Percentiles rank a stretch among this genome's conserved stretches.
Evolutionary conservation across 441 rosid genomes (phyloP).

Genomic region (Jatropha podagrica): DNA sequence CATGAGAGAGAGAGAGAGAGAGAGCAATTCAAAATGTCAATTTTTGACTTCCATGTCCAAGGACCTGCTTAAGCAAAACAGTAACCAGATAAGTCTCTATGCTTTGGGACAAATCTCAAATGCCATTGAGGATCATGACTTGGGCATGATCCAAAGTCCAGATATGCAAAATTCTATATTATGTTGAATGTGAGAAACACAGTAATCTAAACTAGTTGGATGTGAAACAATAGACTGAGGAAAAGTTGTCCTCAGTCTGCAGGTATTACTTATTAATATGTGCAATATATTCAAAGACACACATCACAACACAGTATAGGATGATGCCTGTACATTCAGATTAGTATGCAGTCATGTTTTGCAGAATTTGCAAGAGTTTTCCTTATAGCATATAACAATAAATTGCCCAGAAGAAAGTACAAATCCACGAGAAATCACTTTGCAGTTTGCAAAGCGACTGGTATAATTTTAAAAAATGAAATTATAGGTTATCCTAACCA

Average conservation of each 20-base stretch:
- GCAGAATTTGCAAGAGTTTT: neutral
- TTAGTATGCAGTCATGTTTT: neutral
- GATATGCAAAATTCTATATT: neutral
- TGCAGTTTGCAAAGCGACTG: neutral
- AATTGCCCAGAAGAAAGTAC: neutral
- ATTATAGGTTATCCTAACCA: neutral
- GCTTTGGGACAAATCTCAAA: neutral
- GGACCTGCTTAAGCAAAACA: neutral
- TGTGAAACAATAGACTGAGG: neutral
- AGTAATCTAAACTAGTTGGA: neutral
- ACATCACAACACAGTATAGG: neutral
- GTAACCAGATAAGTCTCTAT: neutral
- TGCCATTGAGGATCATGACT: neutral
- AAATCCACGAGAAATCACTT: neutral
- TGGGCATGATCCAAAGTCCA: neutral
- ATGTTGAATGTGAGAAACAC: neutral
- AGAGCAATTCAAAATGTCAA: neutral
- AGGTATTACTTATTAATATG: neutral
- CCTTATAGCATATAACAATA: neutral
- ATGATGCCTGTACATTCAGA: neutral
- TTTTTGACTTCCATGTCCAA: neutral
- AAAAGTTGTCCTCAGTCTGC: neutral
- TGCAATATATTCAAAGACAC: neutral
- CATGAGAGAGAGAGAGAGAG: neutral
- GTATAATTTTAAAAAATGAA: neutral